Conservation (phyloP, 805 yeast genomes). For the Ogataea chonburiensis region DNA sequence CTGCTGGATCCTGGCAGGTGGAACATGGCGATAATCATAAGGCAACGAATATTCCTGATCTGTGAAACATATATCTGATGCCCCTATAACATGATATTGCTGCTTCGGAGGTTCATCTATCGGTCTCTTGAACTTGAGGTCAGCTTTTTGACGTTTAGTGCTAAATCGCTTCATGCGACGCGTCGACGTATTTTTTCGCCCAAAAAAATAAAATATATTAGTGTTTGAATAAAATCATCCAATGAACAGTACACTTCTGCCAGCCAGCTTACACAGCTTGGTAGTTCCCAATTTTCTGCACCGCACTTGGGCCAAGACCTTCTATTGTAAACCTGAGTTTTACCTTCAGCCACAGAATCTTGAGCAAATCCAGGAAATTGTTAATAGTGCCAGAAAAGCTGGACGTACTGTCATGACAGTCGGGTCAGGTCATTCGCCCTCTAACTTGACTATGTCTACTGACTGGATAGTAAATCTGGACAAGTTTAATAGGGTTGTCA, state of each 20-base stretch:
- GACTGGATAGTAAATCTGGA: constrained; percentile 91
- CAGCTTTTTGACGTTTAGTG: constrained; percentile 1
- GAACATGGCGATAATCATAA: not conserved
- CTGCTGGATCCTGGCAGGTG: not conserved
- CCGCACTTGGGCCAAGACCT: constrained; percentile 90
- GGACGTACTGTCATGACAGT: constrained; percentile 74
- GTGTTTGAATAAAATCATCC: too few relatives aligned
- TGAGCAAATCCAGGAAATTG: constrained; percentile 67
- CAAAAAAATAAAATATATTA: too few relatives aligned
- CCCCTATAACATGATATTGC: constrained; percentile 3
- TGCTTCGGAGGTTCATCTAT: not conserved
- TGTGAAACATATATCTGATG: constrained; percentile 1
- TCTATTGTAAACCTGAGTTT: constrained; percentile 68
- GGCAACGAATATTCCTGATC: constrained; percentile 1
- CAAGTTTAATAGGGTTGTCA: constrained; percentile 54
- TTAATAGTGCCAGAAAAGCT: constrained; percentile 57
- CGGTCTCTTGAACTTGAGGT: not conserved
- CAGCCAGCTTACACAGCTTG: constrained; percentile 27
- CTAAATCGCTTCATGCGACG: constrained; percentile 6
- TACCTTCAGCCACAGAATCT: constrained; percentile 73
- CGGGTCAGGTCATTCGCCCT: constrained; percentile 96
- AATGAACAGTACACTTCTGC: constrained; percentile 18
- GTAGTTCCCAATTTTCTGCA: constrained; percentile 48
- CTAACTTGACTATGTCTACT: constrained; percentile 80
- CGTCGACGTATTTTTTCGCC: constrained; percentile 9